Percentiles rank a stretch among this genome's conserved stretches.
phyloP scores from a whole-genome alignment of 202 grass and related monocot species.

The Hordeum pubiflorum region DNA sequence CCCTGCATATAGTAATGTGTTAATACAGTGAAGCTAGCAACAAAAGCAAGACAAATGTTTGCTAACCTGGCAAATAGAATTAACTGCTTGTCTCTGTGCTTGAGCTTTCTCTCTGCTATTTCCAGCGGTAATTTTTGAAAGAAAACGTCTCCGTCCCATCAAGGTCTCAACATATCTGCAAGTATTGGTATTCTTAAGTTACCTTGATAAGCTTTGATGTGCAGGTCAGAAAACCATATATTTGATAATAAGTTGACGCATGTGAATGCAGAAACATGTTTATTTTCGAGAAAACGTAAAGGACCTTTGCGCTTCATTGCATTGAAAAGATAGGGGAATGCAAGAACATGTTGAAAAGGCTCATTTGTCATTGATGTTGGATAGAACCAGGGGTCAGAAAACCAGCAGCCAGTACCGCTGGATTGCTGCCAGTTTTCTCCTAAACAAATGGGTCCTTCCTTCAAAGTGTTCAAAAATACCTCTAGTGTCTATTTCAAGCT shows the following conservation, averaged over 20 bases:
- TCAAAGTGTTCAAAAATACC: not conserved
- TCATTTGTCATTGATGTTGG: not conserved
- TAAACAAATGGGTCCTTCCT: not conserved
- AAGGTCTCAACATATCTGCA: slow-evolving; percentile 82
- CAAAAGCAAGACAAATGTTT: not conserved
- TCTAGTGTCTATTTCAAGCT: not conserved
- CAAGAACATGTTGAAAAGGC: not conserved
- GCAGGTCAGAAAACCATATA: not conserved
- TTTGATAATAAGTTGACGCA: not conserved
- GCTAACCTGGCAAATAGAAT: slow-evolving; percentile 95
- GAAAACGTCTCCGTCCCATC: slow-evolving; percentile 84
- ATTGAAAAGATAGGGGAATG: too few relatives aligned
- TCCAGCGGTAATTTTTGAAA: slow-evolving; percentile 72
- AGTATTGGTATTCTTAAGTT: slow-evolving; percentile 23
- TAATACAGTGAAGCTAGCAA: slow-evolving; percentile 13
- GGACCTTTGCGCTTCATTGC: too few relatives aligned
- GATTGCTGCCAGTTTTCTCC: not conserved
- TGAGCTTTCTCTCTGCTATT: slow-evolving; percentile 85
- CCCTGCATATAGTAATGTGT: slow-evolving; percentile 39
- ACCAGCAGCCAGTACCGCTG: not conserved
- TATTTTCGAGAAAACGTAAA: too few relatives aligned
- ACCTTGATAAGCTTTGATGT: not conserved
- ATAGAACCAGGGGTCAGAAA: not conserved
- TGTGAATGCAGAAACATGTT: not conserved
- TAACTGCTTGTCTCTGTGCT: slow-evolving; percentile 95